These are phyloP conservation scores for Colletotrichum magnum DNA, from an alignment of 2,329 filamentous ascomycete genomes.

Conservation along the genomic window DNA sequence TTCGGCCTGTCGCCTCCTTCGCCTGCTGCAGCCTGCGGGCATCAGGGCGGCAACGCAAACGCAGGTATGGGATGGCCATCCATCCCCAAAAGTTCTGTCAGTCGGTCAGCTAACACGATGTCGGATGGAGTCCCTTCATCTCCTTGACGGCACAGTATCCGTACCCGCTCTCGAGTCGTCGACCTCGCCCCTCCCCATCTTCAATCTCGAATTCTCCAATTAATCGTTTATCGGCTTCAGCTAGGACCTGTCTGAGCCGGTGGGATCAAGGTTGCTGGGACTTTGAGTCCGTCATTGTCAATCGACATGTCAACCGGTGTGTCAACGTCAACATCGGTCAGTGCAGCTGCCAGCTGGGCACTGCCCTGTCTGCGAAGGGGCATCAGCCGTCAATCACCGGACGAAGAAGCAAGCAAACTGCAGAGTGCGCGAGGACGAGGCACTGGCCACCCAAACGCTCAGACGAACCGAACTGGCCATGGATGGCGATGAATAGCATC, in stretches of 20 bases:
- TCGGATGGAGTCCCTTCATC: no score
- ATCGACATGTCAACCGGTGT: conserved; percentile 1
- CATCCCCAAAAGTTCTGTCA: no score
- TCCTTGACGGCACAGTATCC: no score
- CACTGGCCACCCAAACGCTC: conserved; percentile 24
- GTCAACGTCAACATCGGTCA: not conserved
- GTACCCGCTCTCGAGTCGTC: conserved; percentile 30
- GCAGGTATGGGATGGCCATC: not conserved
- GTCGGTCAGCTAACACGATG: no score
- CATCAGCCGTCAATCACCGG: not conserved
- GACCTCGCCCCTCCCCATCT: not conserved
- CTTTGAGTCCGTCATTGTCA: not conserved
- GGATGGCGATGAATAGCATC: no score
- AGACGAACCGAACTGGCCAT: conserved; percentile 11
- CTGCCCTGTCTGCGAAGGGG: conserved; percentile 7
- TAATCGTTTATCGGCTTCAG: conserved; percentile 24
- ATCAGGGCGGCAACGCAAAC: not conserved
- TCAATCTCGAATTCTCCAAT: conserved; percentile 28
- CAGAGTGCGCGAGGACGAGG: not conserved
- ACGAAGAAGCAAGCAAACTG: conserved; percentile 9
- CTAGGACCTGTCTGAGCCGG: conserved; percentile 6
- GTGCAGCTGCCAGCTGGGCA: conserved; percentile 24
- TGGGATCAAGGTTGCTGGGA: not conserved
- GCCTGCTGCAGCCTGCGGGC: not conserved
- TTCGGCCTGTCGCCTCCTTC: not conserved